Evolutionary conservation across 169 alveolate genomes (phyloP).

Genomic region (Plasmodium ovale): DNA sequence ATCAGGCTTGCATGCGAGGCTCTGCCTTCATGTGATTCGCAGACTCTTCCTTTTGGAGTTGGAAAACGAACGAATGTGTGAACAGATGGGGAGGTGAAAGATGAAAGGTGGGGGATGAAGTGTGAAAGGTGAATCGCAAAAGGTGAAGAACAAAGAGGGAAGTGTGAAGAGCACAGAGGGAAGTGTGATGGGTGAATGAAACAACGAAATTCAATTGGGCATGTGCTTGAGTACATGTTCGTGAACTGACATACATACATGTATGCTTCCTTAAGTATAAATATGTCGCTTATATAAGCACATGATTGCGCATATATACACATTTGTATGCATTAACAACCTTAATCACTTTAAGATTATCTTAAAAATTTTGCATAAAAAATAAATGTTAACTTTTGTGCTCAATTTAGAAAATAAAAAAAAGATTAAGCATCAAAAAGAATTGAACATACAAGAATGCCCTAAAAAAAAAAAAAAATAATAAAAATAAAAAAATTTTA

Average conservation of each 20-base stretch:
- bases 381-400: too few relatives aligned
- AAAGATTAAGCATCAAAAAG: too few relatives aligned
- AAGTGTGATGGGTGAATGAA: neutral
- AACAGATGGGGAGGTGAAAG: conserved; percentile 2
- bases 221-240: too few relatives aligned
- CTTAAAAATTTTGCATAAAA: neutral
- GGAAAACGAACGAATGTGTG: neutral
- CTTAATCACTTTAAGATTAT: neutral
- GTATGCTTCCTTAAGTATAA: too few relatives aligned
- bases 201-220: too few relatives aligned
- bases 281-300: too few relatives aligned
- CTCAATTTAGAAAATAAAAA: too few relatives aligned
- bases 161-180: neutral
- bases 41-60: conserved; percentile 1
- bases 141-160: neutral
- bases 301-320: neutral
- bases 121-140: neutral
- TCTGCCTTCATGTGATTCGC: neutral
- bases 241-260: too few relatives aligned
- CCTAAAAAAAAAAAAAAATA: too few relatives aligned
- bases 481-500: too few relatives aligned
- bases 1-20: neutral
- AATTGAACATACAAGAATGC: too few relatives aligned
- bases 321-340: neutral
- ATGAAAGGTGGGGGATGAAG: neutral